Percentiles rank a stretch among this genome's conserved stretches.
phyloP scores from a whole-genome alignment of 2,329 filamentous ascomycete genomes.

The Neofusicoccum ribis region DNA sequence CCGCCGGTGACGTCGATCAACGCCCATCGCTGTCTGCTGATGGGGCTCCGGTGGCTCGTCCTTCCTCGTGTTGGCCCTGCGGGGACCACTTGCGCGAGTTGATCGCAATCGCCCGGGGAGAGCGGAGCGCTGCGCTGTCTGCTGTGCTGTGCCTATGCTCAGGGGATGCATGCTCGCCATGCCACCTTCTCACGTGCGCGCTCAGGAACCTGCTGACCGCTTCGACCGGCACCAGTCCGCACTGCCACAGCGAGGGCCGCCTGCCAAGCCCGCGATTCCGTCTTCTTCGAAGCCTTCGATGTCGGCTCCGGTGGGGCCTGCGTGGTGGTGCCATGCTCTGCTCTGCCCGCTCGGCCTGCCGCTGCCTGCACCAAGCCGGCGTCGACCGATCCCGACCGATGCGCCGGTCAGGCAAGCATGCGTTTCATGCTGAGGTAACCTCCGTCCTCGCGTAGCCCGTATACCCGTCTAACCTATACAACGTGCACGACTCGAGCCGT shows the following conservation, averaged over 20 bases:
- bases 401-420: background rate
- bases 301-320: background rate
- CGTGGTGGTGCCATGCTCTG: background rate
- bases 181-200: background rate
- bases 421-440: background rate
- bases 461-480: background rate
- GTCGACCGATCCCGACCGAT: background rate
- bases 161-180: background rate
- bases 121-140: background rate
- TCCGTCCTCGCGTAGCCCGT: background rate
- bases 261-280: background rate
- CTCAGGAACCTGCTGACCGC: background rate
- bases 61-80: background rate
- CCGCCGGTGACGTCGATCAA: conserved; percentile 4
- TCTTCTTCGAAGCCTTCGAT: background rate
- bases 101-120: conserved; percentile 1
- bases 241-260: background rate
- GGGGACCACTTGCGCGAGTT: conserved; percentile 7
- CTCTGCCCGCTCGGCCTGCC: background rate
- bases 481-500: background rate
- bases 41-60: background rate
- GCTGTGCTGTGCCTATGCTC: background rate
- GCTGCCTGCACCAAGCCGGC: background rate
- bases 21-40: background rate
- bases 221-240: background rate